phyloP scores from a whole-genome alignment of 345 rosid species.

The Bruguiera sexangula region DNA sequence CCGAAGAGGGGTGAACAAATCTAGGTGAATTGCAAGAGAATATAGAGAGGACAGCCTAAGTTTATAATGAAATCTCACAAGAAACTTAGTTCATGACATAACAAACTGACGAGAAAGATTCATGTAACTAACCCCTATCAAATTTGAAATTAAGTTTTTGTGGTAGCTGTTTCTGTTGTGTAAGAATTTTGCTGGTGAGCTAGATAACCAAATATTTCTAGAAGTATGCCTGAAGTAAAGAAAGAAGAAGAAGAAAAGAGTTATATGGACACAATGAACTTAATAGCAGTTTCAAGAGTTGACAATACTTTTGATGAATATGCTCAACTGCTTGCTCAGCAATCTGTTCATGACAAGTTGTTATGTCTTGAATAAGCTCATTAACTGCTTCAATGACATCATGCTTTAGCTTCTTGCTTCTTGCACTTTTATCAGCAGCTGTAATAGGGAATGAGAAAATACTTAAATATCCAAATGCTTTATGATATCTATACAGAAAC shows the following conservation, averaged over 20 bases:
- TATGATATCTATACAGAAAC: neutral
- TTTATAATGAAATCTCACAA: too few species aligned
- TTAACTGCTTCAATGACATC: constrained; percentile 96
- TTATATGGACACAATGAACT: neutral
- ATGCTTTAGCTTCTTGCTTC: constrained; percentile 87
- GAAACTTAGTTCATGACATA: too few species aligned
- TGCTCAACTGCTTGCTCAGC: constrained; percentile 99
- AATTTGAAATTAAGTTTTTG: too few species aligned
- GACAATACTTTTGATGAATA: constrained; percentile 89
- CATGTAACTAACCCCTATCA: too few species aligned
- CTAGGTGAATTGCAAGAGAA: too few species aligned
- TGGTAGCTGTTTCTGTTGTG: too few species aligned
- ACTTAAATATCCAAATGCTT: constrained; percentile 16
- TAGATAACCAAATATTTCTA: too few species aligned
- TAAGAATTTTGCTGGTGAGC: too few species aligned
- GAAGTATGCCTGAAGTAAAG: neutral
- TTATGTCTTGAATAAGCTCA: constrained; percentile 83
- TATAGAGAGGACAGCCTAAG: too few species aligned
- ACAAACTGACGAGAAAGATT: too few species aligned
- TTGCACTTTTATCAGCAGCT: constrained; percentile 96
- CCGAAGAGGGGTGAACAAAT: too few species aligned
- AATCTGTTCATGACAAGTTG: constrained; percentile 92
- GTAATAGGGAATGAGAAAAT: constrained; percentile 25
- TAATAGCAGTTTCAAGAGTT: constrained; percentile 6
- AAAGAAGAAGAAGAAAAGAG: neutral